Evolutionary conservation across 345 rosid genomes (phyloP), one percentile per base, ranked within the genome.

Genomic region (Hibiscus tridactylites): DNA sequence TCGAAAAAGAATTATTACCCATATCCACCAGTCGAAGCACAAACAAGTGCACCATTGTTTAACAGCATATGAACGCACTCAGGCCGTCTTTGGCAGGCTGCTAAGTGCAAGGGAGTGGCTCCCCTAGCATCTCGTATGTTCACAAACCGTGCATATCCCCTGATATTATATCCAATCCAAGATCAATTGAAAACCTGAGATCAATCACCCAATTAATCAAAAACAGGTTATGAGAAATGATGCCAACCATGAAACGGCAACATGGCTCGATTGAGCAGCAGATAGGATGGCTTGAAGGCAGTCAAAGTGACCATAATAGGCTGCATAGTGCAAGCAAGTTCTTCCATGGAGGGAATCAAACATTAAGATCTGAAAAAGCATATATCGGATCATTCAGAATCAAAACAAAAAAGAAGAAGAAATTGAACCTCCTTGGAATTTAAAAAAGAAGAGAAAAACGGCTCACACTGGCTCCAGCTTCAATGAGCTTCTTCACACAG

Each of bases 381-480:
- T 57, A 46, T 8, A 57, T 35, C 63, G 69, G 70, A 39, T 62
- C 50, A 52, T 63, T 49, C 29, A 15, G 52, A 17, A 46, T 24
- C 46, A 35, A n/a, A 54, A 31, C 33, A 11, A 5, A 54, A 56
- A 5, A 4, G n/a, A n/a, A n/a, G n/a, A n/a, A n/a, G n/a, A n/a
- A n/a, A n/a, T n/a, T n/a, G n/a, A n/a, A n/a, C n/a, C n/a, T n/a
- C 24, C 24, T 19, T 3, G 26, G 58, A 65, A 68, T 53, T 53
- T 53, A 37, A 6, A 60, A 21, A 1, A 42, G 46, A 19, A 76
- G 65, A 44, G 39, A 62, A 61, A 19, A 60, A 24, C 8, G 54
- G 47, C 90, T 67, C 85, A 95, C 99, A 86, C 92, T 92, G 79
- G 98, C 99, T 67, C 98, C 99, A 21, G 94, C 96, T 82, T 86